Conservation (phyloP, 163 green algal species). For the Scenedesmus sp. region DNA sequence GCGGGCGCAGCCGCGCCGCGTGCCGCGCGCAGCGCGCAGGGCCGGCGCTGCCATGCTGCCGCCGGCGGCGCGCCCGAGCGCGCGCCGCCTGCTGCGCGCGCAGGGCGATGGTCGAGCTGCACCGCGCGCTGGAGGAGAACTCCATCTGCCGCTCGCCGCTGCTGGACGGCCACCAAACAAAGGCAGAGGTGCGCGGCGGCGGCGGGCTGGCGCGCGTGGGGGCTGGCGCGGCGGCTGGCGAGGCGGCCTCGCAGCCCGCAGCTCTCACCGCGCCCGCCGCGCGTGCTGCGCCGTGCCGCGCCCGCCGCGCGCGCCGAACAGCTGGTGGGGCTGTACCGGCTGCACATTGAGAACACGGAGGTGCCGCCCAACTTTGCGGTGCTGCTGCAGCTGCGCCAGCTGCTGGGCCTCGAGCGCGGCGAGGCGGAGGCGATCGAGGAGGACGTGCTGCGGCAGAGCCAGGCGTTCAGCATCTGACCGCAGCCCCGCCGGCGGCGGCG, state of each 20-base stretch:
- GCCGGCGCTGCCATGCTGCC: no score
- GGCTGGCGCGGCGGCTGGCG: no score
- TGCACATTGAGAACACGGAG: slow-evolving; percentile 73
- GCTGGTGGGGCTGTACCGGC: slow-evolving; percentile 63
- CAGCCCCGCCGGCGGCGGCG: no score
- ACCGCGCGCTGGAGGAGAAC: slow-evolving; percentile 76
- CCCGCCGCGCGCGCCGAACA: slow-evolving; percentile 48
- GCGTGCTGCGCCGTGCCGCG: background rate
- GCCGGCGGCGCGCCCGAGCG: no score
- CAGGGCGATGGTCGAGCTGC: slow-evolving; percentile 80
- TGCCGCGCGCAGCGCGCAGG: no score
- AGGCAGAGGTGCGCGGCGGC: slow-evolving; percentile 41
- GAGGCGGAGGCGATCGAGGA: slow-evolving; percentile 36
- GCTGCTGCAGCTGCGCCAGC: slow-evolving; percentile 57
- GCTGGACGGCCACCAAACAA: slow-evolving; percentile 55
- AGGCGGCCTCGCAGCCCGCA: background rate
- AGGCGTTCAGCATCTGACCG: slow-evolving; percentile 42
- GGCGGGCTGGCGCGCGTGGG: no score
- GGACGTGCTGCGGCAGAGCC: slow-evolving; percentile 2
- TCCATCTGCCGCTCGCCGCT: slow-evolving; percentile 70
- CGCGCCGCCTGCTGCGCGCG: background rate
- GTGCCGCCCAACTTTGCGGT: slow-evolving; percentile 74
- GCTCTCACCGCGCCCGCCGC: background rate
- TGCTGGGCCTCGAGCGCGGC: slow-evolving; percentile 23
- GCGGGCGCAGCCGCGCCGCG: no score